These are phyloP conservation scores for Carex myosuroides DNA, from an alignment of 176 grass and related monocot genomes.

Conservation along the genomic window DNA sequence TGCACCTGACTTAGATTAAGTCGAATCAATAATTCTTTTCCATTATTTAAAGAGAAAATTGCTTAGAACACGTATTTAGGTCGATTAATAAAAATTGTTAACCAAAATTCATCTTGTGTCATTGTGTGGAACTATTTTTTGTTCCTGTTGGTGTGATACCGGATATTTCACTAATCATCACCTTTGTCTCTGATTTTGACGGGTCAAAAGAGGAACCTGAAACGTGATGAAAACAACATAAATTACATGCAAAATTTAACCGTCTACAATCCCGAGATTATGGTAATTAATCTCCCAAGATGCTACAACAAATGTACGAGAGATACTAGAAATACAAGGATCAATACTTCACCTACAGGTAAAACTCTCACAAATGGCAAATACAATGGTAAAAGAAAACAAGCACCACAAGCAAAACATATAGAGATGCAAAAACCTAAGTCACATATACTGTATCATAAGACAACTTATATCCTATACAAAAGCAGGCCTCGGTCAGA, in stretches of 20 bases:
- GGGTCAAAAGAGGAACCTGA: neutral
- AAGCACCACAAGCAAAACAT: conserved; percentile 12
- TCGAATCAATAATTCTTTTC: too few species aligned
- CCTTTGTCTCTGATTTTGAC: neutral
- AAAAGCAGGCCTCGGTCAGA: neutral
- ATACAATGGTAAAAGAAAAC: conserved; percentile 14
- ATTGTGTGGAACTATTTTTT: too few species aligned
- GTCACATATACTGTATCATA: conserved; percentile 12
- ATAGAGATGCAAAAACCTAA: conserved; percentile 3
- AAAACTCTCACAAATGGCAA: conserved; percentile 15
- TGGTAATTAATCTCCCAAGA: neutral
- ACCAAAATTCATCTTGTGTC: too few species aligned
- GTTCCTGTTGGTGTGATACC: too few species aligned
- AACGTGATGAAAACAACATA: neutral
- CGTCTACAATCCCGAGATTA: conserved; percentile 1
- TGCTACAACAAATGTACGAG: conserved; percentile 6
- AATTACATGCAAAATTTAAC: conserved; percentile 2
- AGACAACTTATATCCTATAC: conserved; percentile 16
- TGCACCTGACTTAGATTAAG: too few species aligned
- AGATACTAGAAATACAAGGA: conserved; percentile 6
- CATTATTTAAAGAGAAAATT: too few species aligned
- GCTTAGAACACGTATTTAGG: too few species aligned
- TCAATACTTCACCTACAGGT: neutral
- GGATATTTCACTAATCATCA: neutral
- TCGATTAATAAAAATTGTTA: too few species aligned